Conservation (phyloP, 1,139 yeast species). For the Zygosaccharomyces sapae region DNA sequence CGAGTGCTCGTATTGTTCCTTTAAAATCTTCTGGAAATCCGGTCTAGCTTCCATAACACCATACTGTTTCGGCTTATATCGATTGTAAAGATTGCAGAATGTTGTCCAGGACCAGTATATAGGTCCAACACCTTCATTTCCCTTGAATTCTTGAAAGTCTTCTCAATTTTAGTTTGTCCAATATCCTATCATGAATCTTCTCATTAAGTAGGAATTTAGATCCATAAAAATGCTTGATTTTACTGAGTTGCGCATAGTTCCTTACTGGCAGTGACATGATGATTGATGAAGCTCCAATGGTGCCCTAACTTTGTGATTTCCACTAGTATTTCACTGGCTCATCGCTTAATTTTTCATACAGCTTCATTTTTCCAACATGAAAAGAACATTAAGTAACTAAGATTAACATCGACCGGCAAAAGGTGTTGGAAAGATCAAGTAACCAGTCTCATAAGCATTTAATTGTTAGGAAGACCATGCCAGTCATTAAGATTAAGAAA, state of each 20-base stretch:
- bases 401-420: no score
- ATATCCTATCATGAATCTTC: slow-evolving; percentile 19
- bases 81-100: slow-evolving; percentile 51
- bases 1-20: slow-evolving; percentile 11
- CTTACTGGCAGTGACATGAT: slow-evolving; percentile 16
- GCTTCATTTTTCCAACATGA: neutral
- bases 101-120: slow-evolving; percentile 55
- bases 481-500: slow-evolving; percentile 34
- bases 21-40: slow-evolving; percentile 39
- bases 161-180: slow-evolving; percentile 33
- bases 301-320: neutral
- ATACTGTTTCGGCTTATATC: slow-evolving; percentile 57
- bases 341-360: neutral
- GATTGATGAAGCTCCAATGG: neutral
- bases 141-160: slow-evolving; percentile 43
- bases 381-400: no score
- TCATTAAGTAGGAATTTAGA: slow-evolving; percentile 38
- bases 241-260: slow-evolving; percentile 10
- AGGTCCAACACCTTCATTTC: slow-evolving; percentile 60
- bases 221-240: slow-evolving; percentile 25
- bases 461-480: slow-evolving; percentile 25
- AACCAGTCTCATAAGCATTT: neutral
- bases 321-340: neutral
- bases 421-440: no score
- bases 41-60: slow-evolving; percentile 51